phyloP scores from a whole-genome alignment of 73 alveolate genomes.

The Paramecium primaurelia region DNA sequence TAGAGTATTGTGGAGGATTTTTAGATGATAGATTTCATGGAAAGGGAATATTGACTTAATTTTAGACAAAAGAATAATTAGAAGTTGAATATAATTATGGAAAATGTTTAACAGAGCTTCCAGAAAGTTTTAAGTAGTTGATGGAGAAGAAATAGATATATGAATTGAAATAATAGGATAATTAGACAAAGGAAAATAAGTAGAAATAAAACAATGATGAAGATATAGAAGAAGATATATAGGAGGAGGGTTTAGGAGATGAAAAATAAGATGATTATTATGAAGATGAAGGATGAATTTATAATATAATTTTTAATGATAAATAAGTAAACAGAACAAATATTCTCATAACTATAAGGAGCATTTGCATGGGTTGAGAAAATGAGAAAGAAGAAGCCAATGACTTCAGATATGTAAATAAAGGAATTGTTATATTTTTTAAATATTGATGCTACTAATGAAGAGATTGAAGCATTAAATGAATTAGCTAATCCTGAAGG shows the following conservation, averaged over 20 bases:
- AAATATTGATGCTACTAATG: not conserved
- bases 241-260: not conserved
- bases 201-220: not conserved
- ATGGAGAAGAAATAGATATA: not conserved
- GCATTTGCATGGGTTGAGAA: not conserved
- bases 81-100: slow-evolving; percentile 8
- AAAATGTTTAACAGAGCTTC: not conserved
- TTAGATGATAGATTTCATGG: slow-evolving; percentile 55
- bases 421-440: not conserved
- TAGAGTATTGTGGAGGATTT: slow-evolving; percentile 58
- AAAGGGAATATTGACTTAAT: slow-evolving; percentile 29
- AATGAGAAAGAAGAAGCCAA: not conserved
- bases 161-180: not conserved
- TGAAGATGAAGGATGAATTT: not conserved
- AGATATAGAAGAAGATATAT: not conserved
- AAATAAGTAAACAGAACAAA: not conserved
- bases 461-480: slow-evolving; percentile 23
- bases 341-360: not conserved
- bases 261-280: not conserved
- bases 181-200: not conserved
- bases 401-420: not conserved
- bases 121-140: not conserved
- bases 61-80: not conserved
- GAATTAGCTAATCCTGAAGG: not conserved
- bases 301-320: not conserved